Percentiles rank a stretch among this genome's conserved stretches.
Conservation (phyloP, 225 moss, liverwort and hornwort species). For the Sphagnum contortum region DNA sequence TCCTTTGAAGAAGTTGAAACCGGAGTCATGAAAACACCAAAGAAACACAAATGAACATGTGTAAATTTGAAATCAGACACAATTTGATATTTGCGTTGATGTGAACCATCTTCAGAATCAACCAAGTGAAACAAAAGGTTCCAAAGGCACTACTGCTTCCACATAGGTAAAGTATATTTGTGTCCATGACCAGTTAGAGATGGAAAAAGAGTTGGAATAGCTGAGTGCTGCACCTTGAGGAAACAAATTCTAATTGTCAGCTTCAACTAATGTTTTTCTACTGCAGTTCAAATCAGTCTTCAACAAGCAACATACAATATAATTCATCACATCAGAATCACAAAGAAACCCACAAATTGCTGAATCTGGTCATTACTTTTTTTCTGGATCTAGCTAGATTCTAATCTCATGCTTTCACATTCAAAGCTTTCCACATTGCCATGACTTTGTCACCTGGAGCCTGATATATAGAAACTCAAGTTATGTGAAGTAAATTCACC, state of each 20-base stretch:
- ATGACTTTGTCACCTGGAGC: too few species aligned
- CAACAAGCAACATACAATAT: conserved; percentile 2
- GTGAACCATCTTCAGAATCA: conserved; percentile 33
- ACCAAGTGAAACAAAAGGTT: conserved; percentile 80
- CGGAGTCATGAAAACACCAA: conserved; percentile 6
- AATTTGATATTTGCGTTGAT: background rate
- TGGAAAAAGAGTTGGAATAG: conserved; percentile 95
- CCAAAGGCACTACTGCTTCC: conserved; percentile 91
- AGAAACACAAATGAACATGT: conserved; percentile 1
- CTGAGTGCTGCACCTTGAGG: conserved; percentile 71
- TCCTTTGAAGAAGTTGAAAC: conserved; percentile 96
- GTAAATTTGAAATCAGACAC: background rate
- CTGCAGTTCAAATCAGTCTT: too few species aligned
- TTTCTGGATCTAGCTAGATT: too few species aligned
- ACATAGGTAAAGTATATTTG: conserved; percentile 73
- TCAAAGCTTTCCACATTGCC: too few species aligned
- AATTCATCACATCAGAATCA: background rate
- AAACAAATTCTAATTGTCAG: conserved; percentile 5
- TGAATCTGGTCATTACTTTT: too few species aligned
- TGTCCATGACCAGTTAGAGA: conserved; percentile 85
- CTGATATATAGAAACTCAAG: too few species aligned
- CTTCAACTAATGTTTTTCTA: background rate
- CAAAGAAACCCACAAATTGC: background rate
- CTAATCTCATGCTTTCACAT: too few species aligned
- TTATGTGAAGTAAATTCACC: too few species aligned